A percentile compares a stretch with the other conserved stretches of the same genome.
Conservation (phyloP, 2,329 filamentous ascomycete genomes). For the Hymenoscyphus salicellus region DNA sequence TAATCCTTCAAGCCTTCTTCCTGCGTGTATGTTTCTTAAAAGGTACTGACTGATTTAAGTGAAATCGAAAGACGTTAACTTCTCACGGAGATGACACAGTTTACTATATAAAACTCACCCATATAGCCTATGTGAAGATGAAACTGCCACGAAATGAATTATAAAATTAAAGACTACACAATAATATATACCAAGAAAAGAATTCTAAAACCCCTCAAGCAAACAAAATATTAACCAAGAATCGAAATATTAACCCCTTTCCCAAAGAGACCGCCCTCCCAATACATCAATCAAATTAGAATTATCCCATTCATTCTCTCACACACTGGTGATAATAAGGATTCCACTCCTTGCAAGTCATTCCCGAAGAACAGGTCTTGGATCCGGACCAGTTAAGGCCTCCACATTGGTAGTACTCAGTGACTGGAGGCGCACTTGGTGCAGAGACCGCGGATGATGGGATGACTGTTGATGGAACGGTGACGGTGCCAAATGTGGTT, state of each 20-base stretch:
- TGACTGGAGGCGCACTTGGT: not conserved
- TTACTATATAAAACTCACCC: too few relatives aligned
- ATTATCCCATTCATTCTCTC: not conserved
- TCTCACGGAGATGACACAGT: too few relatives aligned
- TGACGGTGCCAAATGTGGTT: not conserved
- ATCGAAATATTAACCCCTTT: not conserved
- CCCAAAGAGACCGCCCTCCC: not conserved
- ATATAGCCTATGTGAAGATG: too few relatives aligned
- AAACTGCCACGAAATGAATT: too few relatives aligned
- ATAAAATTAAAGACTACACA: too few relatives aligned
- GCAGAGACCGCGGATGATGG: not conserved
- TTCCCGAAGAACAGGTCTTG: not conserved
- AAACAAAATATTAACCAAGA: not conserved
- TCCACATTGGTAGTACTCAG: slow-evolving; percentile 1
- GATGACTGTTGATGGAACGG: not conserved
- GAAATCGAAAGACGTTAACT: too few relatives aligned
- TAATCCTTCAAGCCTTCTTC: too few relatives aligned
- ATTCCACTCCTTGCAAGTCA: not conserved
- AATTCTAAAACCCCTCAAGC: too few relatives aligned
- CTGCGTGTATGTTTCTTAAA: too few relatives aligned
- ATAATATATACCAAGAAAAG: too few relatives aligned
- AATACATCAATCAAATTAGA: not conserved
- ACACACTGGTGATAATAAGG: slow-evolving; percentile 6
- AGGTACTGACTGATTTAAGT: too few relatives aligned
- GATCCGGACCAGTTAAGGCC: not conserved